Evolutionary conservation across 805 yeast genomes (phyloP).

Genomic region (Wickerhamomyces strasburgensis): DNA sequence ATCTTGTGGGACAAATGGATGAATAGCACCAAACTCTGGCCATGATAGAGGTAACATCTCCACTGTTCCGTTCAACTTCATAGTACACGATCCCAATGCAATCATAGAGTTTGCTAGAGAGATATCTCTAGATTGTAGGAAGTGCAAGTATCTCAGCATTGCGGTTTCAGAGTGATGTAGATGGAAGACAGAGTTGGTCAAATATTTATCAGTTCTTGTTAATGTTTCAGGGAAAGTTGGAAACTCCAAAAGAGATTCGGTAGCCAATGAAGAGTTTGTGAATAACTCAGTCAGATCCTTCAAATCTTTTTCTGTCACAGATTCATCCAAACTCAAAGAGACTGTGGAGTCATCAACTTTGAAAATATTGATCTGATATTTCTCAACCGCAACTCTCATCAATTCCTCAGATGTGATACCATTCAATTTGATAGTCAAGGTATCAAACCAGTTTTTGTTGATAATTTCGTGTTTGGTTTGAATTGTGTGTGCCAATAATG

Average conservation of each 20-base stretch:
- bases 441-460: constrained; percentile 78
- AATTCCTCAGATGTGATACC: constrained; percentile 51
- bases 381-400: constrained; percentile 50
- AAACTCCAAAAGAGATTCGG: constrained; percentile 29
- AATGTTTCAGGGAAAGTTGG: constrained; percentile 48
- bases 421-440: constrained; percentile 60
- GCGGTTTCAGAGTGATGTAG: constrained; percentile 91
- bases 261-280: constrained; percentile 33
- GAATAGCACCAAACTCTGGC: constrained; percentile 86
- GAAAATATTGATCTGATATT: constrained; percentile 71
- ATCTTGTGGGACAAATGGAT: constrained; percentile 86
- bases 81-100: constrained; percentile 95
- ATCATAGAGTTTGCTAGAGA: constrained; percentile 96
- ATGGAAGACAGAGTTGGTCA: constrained; percentile 77
- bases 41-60: constrained; percentile 93
- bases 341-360: constrained; percentile 57
- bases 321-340: constrained; percentile 87
- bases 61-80: constrained; percentile 94
- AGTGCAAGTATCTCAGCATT: constrained; percentile 84
- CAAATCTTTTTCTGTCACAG: constrained; percentile 64
- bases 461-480: constrained; percentile 41
- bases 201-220: constrained; percentile 52
- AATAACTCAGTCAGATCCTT: constrained; percentile 53
- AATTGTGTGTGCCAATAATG: constrained; percentile 62
- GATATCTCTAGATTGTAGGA: constrained; percentile 80